Evolutionary conservation across 495 filamentous ascomycete species (phyloP), one percentile per base, ranked within the genome.

Genomic region (Daldinia bambusicola): DNA sequence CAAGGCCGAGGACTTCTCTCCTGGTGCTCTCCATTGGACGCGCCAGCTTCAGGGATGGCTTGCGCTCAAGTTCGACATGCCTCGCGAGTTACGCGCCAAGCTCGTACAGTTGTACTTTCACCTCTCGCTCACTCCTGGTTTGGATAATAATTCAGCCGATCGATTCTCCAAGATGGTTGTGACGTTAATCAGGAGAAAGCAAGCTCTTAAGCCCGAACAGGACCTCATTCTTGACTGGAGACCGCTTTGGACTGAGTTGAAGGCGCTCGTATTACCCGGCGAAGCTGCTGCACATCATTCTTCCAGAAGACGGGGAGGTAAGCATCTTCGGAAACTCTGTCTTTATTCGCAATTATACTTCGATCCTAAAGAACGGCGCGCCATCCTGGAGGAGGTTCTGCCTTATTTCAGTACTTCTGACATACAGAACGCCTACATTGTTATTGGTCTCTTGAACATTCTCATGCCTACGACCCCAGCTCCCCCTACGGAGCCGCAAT

Each of bases 151-250:
- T 68, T 90, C 93, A 22, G 85, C 94, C 13, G 96, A 99, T 80
- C 85, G 95, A 62, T 99, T 99, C 77, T 87, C 94, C 10, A 95
- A 91, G 86, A 98, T 97, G 93, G 95, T 98, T 71, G 93, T 97
- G 80, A 88, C 91, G 14, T 82, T 99, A 69, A 95, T 93, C 45
- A 96, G 94, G 83, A 93, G 93, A 75, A 97, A 97, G 79, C 95
- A 99, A 80, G 97, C 98, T 76, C 87, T 99, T 38, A 91, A 90
- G 72, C 92, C 94, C 0, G 90, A 91, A 62, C 91, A 93, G 70
- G 96, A 99, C 73, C 82, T 99, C n/a, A 84, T 84, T 10, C 81
- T 99, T 56, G 94, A 98, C 77, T 99, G 95, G 95, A 89, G 87
- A 72, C 94, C 93, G 41, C 83, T 99, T 20, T 98, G 90, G 87